Base-by-base conservation (phyloP, 768 basidiomycete genomes). In the Collybia sp. region DNA sequence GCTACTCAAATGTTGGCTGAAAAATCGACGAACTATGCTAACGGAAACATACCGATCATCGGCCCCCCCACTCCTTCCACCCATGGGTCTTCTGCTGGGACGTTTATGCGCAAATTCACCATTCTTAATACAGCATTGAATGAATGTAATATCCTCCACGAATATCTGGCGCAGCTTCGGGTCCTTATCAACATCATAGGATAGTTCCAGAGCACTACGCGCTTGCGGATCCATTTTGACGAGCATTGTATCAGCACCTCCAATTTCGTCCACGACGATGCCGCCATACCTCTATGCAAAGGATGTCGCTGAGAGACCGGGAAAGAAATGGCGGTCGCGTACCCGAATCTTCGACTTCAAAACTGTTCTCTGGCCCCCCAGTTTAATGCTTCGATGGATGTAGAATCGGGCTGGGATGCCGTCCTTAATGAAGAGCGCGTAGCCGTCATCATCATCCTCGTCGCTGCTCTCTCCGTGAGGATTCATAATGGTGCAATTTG, bases 231-330 rank as follows among this genome's bases (percentile, higher is more conserved):
- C 13, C 25, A 18, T 16, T 37, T 31, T 53, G 42, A 59, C 51
- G 13, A 68, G 46, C 12, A 68, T 54, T 3, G 55, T 58, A 46
- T 63, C 54, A 9, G 53, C 62, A n/a, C 51, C 53, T 1, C 30
- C 12, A 16, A 46, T 52, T 6, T 42, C 46, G 6, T 52, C 48
- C 15, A 58, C 50, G 0, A 63, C 52, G 5, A 42, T 52, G 3
- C 67, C 67, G 4, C 67, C 67, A 50, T 65, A 30, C 33, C 45
- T 41, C 67, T 68, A 40, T 12, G 30, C 44, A 43, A 43, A 31
- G 44, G 12, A 32, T 38, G 17, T 34, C 15, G 30, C 6, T 45
- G 13, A n/a, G 3, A 18, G 33, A 40, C 12, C 12, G 30, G 5
- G 6, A 25, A 32, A 16, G 20, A 44, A 11, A 6, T 33, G 3